Percentiles rank a stretch among this genome's conserved stretches.
phyloP scores from a whole-genome alignment of 176 grass and related monocot genomes.

The Phragmites australis region DNA sequence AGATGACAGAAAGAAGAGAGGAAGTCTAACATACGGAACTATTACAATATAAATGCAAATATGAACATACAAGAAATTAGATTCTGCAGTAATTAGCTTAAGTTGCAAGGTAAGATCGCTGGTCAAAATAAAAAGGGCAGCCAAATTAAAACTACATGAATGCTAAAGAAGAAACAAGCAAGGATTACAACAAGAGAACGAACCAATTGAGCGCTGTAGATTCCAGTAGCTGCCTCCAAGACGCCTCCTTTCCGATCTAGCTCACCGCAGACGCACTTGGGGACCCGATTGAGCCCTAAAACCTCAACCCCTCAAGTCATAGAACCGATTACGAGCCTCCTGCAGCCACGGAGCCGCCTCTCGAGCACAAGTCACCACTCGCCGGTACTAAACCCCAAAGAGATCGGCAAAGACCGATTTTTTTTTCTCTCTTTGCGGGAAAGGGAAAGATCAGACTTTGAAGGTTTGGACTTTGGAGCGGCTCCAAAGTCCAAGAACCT shows the following conservation, averaged over 20 bases:
- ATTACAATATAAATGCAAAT: too few species aligned
- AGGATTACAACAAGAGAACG: not conserved
- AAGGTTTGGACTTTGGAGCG: not conserved
- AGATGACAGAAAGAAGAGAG: conserved; percentile 1
- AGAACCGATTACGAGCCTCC: not conserved
- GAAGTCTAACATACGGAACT: not conserved
- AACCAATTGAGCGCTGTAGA: not conserved
- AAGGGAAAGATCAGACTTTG: not conserved
- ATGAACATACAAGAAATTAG: too few species aligned
- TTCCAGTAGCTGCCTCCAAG: not conserved
- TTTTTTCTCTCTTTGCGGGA: not conserved
- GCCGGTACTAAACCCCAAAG: not conserved
- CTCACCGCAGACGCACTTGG: not conserved
- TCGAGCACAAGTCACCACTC: not conserved
- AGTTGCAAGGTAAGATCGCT: not conserved
- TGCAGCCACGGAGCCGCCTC: not conserved
- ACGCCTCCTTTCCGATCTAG: not conserved
- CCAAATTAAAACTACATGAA: not conserved
- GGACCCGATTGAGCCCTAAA: not conserved
- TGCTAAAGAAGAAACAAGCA: not conserved
- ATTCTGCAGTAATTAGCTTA: not conserved
- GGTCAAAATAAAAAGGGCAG: not conserved
- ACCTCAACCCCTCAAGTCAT: not conserved
- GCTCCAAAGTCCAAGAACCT: not conserved
- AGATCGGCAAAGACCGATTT: not conserved